Base-by-base conservation (phyloP, 2,329 filamentous ascomycete species). In the Myrmaecium sp. region DNA sequence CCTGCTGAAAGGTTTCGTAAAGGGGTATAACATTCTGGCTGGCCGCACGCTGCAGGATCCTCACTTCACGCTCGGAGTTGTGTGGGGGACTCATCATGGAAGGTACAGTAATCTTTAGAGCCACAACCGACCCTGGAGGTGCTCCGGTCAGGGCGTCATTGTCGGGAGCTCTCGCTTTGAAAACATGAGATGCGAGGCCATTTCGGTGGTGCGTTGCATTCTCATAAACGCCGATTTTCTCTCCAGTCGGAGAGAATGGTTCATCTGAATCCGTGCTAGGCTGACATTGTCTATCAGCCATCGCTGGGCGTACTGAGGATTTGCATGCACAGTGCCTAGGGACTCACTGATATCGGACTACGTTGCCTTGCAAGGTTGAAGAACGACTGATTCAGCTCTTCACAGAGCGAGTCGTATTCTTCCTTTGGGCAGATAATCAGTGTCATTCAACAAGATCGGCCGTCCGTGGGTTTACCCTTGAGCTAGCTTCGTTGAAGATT, bases 81-180 rank as follows among this genome's bases (percentile, higher is more conserved):
- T 98, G 89, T 6, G 89, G 89, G 31, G 78, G 72, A 19, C 73
- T 64, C 54, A 76, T 71, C 28, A 65, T 60, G 19, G 73, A 73
- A 17, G 80, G 74, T 15, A 70, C 72, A 18, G 89, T 92, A 32
- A 94, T 72, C 47, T 98, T 98, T 25, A 98, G 58, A 2, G 86
- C 89, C 5, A 75, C 60, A 7, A 67, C n/a, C n/a, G 36, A 26
- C 26, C 42, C 28, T 29, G 37, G 30, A 33, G 40, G 5, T 33
- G 29, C 11, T 37, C 27, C 9, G 32, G 33, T 10, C 38, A 34
- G 12, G 38, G 23, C 6, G 39, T 51, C 43, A n/a, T 40, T 36
- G 17, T 38, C 33, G 11, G 47, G 49, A 12, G 53, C 47, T 11
- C 58, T 54, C 21, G 72, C 72, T 39, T 74, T 74, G 55, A 84